Percentiles rank a stretch among this genome's conserved stretches.
phyloP scores from a whole-genome alignment of 805 yeast genomes.

The Candida manassasensis region DNA sequence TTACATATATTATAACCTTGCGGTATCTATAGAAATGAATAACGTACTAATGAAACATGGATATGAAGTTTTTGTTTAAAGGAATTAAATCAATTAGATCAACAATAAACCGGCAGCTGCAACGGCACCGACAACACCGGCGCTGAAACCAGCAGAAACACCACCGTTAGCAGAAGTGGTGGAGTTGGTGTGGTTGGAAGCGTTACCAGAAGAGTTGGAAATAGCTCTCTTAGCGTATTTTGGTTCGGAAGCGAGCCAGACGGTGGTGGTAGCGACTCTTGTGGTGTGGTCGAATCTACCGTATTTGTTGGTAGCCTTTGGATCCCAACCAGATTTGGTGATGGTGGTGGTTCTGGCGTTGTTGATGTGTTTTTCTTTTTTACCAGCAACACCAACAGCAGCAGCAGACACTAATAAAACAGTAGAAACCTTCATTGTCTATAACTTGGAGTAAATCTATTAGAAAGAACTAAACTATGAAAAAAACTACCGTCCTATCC shows the following conservation, averaged over 20 bases:
- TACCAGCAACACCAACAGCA: slow-evolving; percentile 25
- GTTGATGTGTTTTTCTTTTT: slow-evolving; percentile 12
- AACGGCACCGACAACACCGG: slow-evolving; percentile 40
- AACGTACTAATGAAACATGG: slow-evolving; percentile 1
- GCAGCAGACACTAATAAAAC: slow-evolving; percentile 38
- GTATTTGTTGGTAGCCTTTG: slow-evolving; percentile 27
- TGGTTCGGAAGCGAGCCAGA: slow-evolving; percentile 10
- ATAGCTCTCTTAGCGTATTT: slow-evolving; percentile 4
- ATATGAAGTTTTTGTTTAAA: background rate
- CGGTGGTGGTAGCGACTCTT: slow-evolving; percentile 30
- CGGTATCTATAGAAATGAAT: slow-evolving; percentile 2
- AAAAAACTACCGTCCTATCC: background rate
- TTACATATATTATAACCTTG: slow-evolving; percentile 1
- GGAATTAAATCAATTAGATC: slow-evolving; percentile 24
- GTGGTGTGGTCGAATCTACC: slow-evolving; percentile 35
- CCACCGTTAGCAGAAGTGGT: slow-evolving; percentile 21
- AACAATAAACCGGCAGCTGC: slow-evolving; percentile 49
- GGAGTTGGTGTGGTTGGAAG: slow-evolving; percentile 13
- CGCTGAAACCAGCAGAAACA: slow-evolving; percentile 17
- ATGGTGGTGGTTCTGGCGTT: slow-evolving; percentile 21
- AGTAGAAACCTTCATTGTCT: slow-evolving; percentile 39
- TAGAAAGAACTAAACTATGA: background rate
- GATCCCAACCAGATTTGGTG: slow-evolving; percentile 14
- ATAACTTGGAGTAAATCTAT: background rate
- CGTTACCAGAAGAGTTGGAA: slow-evolving; percentile 10